These are phyloP conservation scores for Ascosphaera acerosa DNA, from an alignment of 2,329 filamentous ascomycete species.

Conservation along the genomic window DNA sequence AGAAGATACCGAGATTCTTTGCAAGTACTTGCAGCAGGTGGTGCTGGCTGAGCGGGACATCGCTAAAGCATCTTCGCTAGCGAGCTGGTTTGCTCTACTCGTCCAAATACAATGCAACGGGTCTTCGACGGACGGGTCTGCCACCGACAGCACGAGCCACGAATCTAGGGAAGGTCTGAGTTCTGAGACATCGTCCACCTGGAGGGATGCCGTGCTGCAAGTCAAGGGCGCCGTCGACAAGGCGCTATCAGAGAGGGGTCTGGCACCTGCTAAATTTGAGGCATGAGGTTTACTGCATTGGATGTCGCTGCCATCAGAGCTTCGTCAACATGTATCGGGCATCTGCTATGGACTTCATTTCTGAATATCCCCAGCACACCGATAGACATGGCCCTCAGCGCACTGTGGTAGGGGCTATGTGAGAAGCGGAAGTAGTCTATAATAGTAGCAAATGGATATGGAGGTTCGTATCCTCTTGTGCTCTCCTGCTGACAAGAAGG, in stretches of 20 bases:
- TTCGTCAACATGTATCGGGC: too few species aligned
- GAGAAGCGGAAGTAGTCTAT: too few species aligned
- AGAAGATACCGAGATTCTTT: conserved; percentile 52
- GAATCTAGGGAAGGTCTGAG: conserved; percentile 12
- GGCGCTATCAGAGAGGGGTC: conserved; percentile 30
- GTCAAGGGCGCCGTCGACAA: conserved; percentile 21
- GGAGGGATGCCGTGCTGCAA: conserved; percentile 5
- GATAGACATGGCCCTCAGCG: too few species aligned
- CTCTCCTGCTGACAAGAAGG: too few species aligned
- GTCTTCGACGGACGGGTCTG: neutral
- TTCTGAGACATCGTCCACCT: conserved; percentile 2
- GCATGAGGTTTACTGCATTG: neutral
- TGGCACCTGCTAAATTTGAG: conserved; percentile 27
- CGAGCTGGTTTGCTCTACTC: conserved; percentile 34
- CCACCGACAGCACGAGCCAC: conserved; percentile 3
- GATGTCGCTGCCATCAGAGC: neutral
- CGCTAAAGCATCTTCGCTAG: conserved; percentile 43
- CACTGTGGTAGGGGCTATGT: too few species aligned
- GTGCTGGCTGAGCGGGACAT: conserved; percentile 53
- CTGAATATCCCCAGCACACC: too few species aligned
- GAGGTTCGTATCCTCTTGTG: too few species aligned
- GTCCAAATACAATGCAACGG: conserved; percentile 11
- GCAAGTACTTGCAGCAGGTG: conserved; percentile 45
- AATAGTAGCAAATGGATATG: too few species aligned
- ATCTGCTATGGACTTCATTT: too few species aligned